Base-by-base conservation (phyloP, 2,329 filamentous ascomycete genomes). In the Alternaria solani region DNA sequence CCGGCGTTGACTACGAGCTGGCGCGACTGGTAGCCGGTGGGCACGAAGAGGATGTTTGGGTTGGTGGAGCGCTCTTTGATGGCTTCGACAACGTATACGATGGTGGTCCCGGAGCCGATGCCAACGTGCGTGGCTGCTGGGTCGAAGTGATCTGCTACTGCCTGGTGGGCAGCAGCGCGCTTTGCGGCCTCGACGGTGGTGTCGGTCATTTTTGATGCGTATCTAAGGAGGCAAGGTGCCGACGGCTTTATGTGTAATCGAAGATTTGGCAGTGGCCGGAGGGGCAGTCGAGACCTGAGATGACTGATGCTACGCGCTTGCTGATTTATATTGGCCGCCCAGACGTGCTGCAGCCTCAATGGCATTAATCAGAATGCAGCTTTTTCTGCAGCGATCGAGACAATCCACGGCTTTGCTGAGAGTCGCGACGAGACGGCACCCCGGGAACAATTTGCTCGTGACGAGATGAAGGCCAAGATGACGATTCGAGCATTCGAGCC, bases 21-120 rank as follows among this genome's bases (percentile, higher is more conserved):
- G 68, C 92, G 92, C 43, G 91, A 95, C 77, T 97, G 93, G 82
- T 90, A 94, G 25, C 95, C 95, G 0, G 95, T 99, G 7, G 95
- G 94, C 30, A 97, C 86, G 80, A 97, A 99, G 74, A 87, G 89
- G 83, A 97, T 96, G 47, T 69, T 64, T 2, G 75, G 75, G 66
- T 79, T 79, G 20, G 75, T 79, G 49, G 68, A 72, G 30, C 56
- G 61, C 32, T 73, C 68, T 53, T 82, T 82, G 79, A 96, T 94
- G 57, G 91, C 91, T 68, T 94, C 90, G 61, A 95, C 91, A 49
- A 94, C 91, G 78, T 94, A 93, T 72, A 93, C 88, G 65, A 95
- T 92, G 20, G 91, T 93, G 70, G 89, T 91, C 61, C 91, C 91
- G 59, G 90, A 93, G 64, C 92, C 92, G 78, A 95, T 94, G 68